Evolutionary conservation across 306 rosid species (phyloP).

Genomic region (Cercis canadensis): DNA sequence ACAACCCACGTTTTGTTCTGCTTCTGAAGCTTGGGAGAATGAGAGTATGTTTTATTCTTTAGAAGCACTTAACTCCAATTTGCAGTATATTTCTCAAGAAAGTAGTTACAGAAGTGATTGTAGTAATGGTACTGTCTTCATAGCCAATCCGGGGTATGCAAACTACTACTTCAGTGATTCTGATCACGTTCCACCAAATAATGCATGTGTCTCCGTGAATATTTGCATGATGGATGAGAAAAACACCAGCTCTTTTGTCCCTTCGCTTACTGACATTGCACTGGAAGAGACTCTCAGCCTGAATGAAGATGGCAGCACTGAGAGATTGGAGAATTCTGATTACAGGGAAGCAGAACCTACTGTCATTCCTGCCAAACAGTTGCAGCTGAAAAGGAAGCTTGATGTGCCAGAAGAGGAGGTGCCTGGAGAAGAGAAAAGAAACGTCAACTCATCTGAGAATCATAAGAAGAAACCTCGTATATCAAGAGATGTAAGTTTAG

Average conservation of each 20-base stretch:
- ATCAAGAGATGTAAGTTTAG: constrained; percentile 59
- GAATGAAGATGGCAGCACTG: constrained; percentile 38
- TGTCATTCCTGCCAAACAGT: constrained; percentile 31
- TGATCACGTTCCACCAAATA: constrained; percentile 25
- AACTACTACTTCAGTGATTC: constrained; percentile 35
- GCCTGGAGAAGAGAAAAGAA: constrained; percentile 36
- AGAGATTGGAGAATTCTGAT: constrained; percentile 34
- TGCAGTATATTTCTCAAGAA: constrained; percentile 59
- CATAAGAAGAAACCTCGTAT: constrained; percentile 60
- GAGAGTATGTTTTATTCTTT: constrained; percentile 56
- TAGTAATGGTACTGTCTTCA: constrained; percentile 37
- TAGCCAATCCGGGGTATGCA: constrained; percentile 41
- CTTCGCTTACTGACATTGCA: constrained; percentile 46
- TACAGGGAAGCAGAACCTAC: constrained; percentile 30
- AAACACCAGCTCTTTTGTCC: constrained; percentile 39
- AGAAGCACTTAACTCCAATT: constrained; percentile 50
- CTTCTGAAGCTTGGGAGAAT: constrained; percentile 36
- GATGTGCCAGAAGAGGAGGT: constrained; percentile 37
- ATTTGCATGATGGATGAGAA: constrained; percentile 36
- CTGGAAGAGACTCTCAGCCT: constrained; percentile 49
- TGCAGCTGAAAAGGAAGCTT: constrained; percentile 61
- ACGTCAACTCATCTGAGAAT: constrained; percentile 31
- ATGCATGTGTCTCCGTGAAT: constrained; percentile 37
- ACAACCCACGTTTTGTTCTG: constrained; percentile 40
- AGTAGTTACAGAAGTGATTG: constrained; percentile 47